These are phyloP conservation scores for Yamadazyma olivae DNA, from an alignment of 805 yeast genomes.

Conservation along the genomic window DNA sequence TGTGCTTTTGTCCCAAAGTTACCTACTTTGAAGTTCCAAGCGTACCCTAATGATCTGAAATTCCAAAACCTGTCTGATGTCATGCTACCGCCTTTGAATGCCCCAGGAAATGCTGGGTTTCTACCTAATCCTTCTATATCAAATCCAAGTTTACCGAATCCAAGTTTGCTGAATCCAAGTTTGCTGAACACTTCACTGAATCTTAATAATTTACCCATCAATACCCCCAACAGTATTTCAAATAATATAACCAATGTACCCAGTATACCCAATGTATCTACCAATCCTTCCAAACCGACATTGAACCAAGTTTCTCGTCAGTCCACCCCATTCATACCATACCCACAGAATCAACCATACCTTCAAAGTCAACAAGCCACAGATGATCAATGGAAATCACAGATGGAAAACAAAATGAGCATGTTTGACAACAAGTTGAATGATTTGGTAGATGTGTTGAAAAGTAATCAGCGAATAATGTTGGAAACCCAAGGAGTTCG, in stretches of 20 bases:
- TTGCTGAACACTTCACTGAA: neutral
- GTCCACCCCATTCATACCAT: constrained; percentile 2
- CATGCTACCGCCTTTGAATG: constrained; percentile 14
- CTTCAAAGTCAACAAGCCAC: neutral
- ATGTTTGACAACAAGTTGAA: constrained; percentile 36
- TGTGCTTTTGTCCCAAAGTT: constrained; percentile 58
- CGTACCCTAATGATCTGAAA: constrained; percentile 2
- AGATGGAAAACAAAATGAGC: constrained; percentile 32
- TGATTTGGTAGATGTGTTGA: constrained; percentile 34
- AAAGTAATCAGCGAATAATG: constrained; percentile 28
- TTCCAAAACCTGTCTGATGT: constrained; percentile 8
- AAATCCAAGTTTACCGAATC: neutral
- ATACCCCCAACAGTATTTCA: neutral
- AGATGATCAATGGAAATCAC: constrained; percentile 24
- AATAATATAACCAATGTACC: neutral
- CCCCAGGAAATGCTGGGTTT: neutral
- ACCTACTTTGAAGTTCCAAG: constrained; percentile 38
- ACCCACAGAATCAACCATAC: neutral
- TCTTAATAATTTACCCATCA: neutral
- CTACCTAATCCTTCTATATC: neutral
- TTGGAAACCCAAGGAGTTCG: constrained; percentile 17
- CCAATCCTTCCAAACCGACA: neutral
- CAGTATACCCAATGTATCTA: too few species aligned
- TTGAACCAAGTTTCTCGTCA: neutral
- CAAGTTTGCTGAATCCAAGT: neutral